These are phyloP conservation scores for Orobanche coerulescens DNA, from an alignment of 257 asterid species.

Conservation along the genomic window DNA sequence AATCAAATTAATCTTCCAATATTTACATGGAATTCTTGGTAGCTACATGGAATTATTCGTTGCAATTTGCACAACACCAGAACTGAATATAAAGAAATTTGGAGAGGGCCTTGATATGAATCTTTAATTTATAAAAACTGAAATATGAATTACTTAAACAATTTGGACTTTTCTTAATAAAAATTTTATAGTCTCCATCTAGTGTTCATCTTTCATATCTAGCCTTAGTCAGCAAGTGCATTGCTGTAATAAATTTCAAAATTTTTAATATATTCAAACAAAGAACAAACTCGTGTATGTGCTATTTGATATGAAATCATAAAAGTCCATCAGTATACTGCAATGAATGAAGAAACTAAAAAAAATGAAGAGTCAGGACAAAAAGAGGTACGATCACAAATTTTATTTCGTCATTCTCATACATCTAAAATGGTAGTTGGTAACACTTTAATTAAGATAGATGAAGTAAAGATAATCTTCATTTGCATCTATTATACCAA, in stretches of 20 bases:
- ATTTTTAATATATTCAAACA: background rate
- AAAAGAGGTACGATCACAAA: slow-evolving; percentile 2
- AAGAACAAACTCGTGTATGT: background rate
- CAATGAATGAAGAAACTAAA: background rate
- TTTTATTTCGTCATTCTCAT: background rate
- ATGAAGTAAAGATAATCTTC: background rate
- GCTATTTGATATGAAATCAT: background rate
- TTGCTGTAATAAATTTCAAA: background rate
- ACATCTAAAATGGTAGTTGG: background rate
- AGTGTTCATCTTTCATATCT: slow-evolving; percentile 4
- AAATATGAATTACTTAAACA: background rate
- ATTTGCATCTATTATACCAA: background rate
- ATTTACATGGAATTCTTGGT: background rate
- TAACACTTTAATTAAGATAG: background rate
- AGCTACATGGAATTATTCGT: background rate
- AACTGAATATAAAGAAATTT: slow-evolving; percentile 9
- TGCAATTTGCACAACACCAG: background rate
- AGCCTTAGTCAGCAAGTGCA: background rate
- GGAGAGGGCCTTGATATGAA: background rate
- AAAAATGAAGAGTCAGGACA: background rate
- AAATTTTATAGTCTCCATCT: background rate
- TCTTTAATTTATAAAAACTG: slow-evolving; percentile 1
- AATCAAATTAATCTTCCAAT: background rate
- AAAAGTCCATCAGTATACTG: background rate
- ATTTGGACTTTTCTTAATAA: background rate